These are phyloP conservation scores for Lactarius pseudohatsudake DNA, from an alignment of 768 basidiomycete species.

Conservation along the genomic window DNA sequence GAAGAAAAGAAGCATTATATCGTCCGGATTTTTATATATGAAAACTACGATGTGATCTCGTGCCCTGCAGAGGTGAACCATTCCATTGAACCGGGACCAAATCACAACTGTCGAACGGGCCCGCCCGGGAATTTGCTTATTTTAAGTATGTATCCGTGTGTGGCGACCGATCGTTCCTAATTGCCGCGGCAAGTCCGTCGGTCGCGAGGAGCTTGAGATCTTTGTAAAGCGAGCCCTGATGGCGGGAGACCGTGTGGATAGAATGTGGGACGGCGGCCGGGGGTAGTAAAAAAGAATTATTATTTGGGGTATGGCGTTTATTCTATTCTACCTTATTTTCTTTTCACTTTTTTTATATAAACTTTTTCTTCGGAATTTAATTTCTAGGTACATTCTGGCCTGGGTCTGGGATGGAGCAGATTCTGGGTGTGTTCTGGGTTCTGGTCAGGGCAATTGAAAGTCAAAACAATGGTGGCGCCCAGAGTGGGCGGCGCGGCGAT, in stretches of 20 bases:
- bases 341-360: neutral
- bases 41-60: constrained; percentile 9
- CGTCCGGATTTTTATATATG: constrained; percentile 18
- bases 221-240: constrained; percentile 5
- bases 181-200: constrained; percentile 30
- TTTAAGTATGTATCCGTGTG: constrained; percentile 21
- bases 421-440: constrained; percentile 6
- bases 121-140: constrained; percentile 26
- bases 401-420: neutral
- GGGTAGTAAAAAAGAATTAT: no score
- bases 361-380: neutral
- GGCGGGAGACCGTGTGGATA: constrained; percentile 3
- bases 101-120: constrained; percentile 12
- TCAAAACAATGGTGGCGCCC: constrained; percentile 22
- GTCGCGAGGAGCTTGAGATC: constrained; percentile 21
- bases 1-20: constrained; percentile 4
- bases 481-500: constrained; percentile 18
- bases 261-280: constrained; percentile 20
- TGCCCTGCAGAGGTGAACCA: constrained; percentile 2
- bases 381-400: neutral
- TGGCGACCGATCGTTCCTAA: constrained; percentile 28
- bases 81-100: constrained; percentile 16
- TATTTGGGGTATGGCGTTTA: neutral
- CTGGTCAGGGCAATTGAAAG: constrained; percentile 12
- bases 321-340: neutral